A percentile compares a stretch with the other conserved stretches of the same genome.
These are phyloP conservation scores for Punica granatum DNA, from an alignment of 345 rosid species.

Conservation along the genomic window DNA sequence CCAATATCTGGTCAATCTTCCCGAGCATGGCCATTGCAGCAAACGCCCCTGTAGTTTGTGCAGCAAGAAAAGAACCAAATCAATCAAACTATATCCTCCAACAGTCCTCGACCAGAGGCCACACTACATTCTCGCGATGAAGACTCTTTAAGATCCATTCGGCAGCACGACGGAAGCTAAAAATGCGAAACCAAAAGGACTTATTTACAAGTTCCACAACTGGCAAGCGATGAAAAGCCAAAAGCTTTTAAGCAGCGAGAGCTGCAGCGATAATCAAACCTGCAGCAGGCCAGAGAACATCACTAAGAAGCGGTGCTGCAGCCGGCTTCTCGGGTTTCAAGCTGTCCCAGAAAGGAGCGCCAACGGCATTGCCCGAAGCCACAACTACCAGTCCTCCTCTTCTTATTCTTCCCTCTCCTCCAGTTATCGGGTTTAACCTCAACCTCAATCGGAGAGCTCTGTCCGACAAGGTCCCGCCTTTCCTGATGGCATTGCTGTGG, in stretches of 20 bases:
- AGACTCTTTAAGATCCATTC: not conserved
- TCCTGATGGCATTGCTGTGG: not conserved
- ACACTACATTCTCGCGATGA: not conserved
- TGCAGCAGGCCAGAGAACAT: slow-evolving; percentile 91
- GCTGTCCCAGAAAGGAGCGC: slow-evolving; percentile 49
- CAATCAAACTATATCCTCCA: not conserved
- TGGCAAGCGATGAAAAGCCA: too few relatives aligned
- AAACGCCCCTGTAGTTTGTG: slow-evolving; percentile 61
- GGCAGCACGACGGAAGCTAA: too few relatives aligned
- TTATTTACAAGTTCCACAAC: too few relatives aligned
- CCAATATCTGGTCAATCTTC: slow-evolving; percentile 70
- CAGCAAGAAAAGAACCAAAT: not conserved
- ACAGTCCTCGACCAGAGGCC: too few relatives aligned
- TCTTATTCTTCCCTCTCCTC: slow-evolving; percentile 1
- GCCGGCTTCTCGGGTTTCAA: slow-evolving; percentile 64
- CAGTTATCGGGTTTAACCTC: not conserved
- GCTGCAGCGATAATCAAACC: slow-evolving; percentile 24
- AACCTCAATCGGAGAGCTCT: not conserved
- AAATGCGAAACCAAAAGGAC: too few relatives aligned
- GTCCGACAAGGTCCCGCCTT: not conserved
- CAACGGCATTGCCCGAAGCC: slow-evolving; percentile 17
- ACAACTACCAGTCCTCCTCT: not conserved
- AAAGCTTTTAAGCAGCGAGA: too few relatives aligned
- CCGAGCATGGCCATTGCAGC: slow-evolving; percentile 91
- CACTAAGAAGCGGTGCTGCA: slow-evolving; percentile 52